Base-by-base conservation (phyloP, 1,139 yeast species). In the Taphrina betulina region DNA sequence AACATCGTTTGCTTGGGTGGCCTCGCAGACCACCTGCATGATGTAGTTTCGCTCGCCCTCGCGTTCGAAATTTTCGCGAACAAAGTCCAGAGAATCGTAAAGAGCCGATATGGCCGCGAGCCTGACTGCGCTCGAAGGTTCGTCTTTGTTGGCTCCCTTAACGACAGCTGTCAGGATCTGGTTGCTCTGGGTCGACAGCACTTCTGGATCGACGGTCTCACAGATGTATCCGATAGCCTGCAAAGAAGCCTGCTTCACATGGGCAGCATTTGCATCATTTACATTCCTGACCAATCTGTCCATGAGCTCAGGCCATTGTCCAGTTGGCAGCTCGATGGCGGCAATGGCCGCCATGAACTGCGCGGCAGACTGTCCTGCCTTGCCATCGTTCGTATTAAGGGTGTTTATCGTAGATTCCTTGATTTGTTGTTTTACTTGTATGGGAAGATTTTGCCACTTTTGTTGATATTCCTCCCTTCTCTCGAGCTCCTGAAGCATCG, bases 1-100 rank as follows among this genome's bases (percentile, higher is more conserved):
- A 46, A 78, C 73, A 66, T 85, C 86, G 53, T 80, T 79, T 26
- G 95, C 86, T 71, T 92, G 96, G 17, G 98, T 90, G 19, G 97
- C 96, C 71, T 92, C 98, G 72, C 98, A 92, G 10, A 92, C 96
- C 52, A 92, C 97, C 74, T 89, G 96, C 98, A 92, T 92, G 68
- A 92, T 85, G 71, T 85, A 90, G 70, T 92, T 89, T 68, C 98
- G 81, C 75, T 92, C 98, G 60, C 95, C 95, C 68, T 92, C 97
- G 60, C 85, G 80, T 65, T 82, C 89, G 75, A 92, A 94, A 72
- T 92, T 92, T 66, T 77, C 79, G 62, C 85, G 81, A 69, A 92
- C 88, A 70, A 92, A 92, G 64, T 85, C 95, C 66, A 92, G 78
- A 28, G 97, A 89, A 71, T 86, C 87, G 53, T 86, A 95, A 62